A percentile compares a stretch with the other conserved stretches of the same genome.
Evolutionary conservation across 164 flowering plant genomes (phyloP).

Genomic region (Liquidambar formosana): DNA sequence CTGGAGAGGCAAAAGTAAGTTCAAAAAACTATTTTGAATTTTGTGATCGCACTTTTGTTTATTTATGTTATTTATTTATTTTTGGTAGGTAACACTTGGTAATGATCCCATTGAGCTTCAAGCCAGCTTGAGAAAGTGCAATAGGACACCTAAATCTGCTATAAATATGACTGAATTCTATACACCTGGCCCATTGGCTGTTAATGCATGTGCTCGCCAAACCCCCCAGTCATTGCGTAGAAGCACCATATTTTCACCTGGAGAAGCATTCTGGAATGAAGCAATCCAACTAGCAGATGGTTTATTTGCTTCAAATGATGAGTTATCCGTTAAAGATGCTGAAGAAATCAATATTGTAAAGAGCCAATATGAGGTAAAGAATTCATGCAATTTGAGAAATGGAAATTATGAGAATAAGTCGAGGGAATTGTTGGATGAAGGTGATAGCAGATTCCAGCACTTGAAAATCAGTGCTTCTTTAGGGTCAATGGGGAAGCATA

Average conservation of each 20-base stretch:
- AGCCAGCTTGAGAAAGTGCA: constrained; percentile 61
- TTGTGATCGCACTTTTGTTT: not conserved
- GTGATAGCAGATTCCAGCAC: constrained; percentile 16
- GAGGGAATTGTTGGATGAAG: constrained; percentile 19
- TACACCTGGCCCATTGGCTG: constrained; percentile 47
- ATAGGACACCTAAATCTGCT: constrained; percentile 18
- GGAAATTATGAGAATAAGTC: constrained; percentile 15
- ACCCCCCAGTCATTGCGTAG: constrained; percentile 69
- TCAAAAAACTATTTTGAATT: not conserved
- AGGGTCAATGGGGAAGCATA: constrained; percentile 22
- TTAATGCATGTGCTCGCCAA: constrained; percentile 27
- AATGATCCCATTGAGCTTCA: constrained; percentile 22
- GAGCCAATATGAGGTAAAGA: constrained; percentile 17
- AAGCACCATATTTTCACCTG: constrained; percentile 84
- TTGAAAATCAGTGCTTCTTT: constrained; percentile 24
- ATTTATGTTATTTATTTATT: not conserved
- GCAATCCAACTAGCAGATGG: constrained; percentile 89
- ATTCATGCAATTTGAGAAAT: constrained; percentile 14
- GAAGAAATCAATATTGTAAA: constrained; percentile 20
- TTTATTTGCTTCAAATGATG: constrained; percentile 37
- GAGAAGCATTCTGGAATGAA: constrained; percentile 94
- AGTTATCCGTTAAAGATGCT: constrained; percentile 20
- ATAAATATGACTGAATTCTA: constrained; percentile 19
- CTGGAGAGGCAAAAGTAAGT: constrained; percentile 22
- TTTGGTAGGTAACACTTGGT: constrained; percentile 34